A percentile compares a stretch with the other conserved stretches of the same genome.
Conservation (phyloP, 306 rosid species). For the Bauhinia variegata region DNA sequence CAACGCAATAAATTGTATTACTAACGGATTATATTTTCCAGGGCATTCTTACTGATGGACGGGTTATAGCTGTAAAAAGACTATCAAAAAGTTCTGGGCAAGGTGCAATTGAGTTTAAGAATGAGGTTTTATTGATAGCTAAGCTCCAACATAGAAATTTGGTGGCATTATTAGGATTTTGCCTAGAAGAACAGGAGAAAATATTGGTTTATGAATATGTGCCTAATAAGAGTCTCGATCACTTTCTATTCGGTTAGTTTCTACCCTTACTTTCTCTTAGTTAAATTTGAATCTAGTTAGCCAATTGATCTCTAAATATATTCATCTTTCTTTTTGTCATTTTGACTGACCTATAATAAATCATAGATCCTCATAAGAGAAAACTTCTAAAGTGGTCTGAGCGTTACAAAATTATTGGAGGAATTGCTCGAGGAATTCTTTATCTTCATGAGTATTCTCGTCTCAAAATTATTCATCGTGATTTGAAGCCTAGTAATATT, state of each 20-base stretch:
- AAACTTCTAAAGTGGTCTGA: too few species aligned
- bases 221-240: constrained; percentile 45
- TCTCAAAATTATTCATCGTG: too few species aligned
- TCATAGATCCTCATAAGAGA: neutral
- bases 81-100: constrained; percentile 37
- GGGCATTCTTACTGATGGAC: constrained; percentile 44
- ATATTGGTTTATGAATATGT: constrained; percentile 48
- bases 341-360: neutral
- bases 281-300: too few species aligned
- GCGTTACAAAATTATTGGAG: too few species aligned
- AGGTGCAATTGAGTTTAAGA: constrained; percentile 47
- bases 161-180: constrained; percentile 45
- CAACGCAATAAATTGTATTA: too few species aligned
- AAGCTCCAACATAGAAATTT: constrained; percentile 52
- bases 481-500: too few species aligned
- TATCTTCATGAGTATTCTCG: too few species aligned
- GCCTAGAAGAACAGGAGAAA: constrained; percentile 42
- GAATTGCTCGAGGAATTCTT: too few species aligned
- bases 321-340: too few species aligned
- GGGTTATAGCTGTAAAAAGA: constrained; percentile 45
- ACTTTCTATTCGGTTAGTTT: constrained; percentile 35
- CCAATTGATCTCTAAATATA: too few species aligned
- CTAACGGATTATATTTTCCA: neutral
- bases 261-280: neutral
- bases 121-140: constrained; percentile 42